Evolutionary conservation across 1,284 basidiomycete genomes (phyloP), one percentile per base, ranked within the genome.

Genomic region (Fistulinella cinereoalba): DNA sequence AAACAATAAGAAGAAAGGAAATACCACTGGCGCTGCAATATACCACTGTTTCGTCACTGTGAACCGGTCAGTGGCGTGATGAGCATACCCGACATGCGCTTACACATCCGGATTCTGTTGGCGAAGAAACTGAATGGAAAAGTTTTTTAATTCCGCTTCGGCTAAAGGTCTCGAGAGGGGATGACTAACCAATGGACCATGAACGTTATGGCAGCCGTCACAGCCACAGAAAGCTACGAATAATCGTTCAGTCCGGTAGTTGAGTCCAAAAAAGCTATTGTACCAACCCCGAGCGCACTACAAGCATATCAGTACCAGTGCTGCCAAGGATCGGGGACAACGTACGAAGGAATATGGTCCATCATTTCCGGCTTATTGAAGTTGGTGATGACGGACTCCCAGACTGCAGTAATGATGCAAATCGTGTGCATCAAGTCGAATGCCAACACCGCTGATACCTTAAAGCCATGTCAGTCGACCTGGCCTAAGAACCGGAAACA

Each of bases 41-140:
- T 59, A 65, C 65, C 63, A 68, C 22, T 36, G 64, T 46, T 67
- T 67, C 19, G 60, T 65, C 46, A 65, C 62, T 65, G 29, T 4
- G n/a, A 40, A 36, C 4, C 3, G 3, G 33, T 65, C 19, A 64
- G 34, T 1, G 7, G 40, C 19, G 23, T 16, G 19, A 2, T 4
- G 1, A 18, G 32, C n/a, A 24, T 0, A 3, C 6, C 9, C 11
- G 32, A 29, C 12, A 3, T 29, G 3, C 9, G 11, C 62, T 51
- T 53, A 65, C 62, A 43, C 60, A 59, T 62, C 19, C 65, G 56
- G 29, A 65, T 61, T 50, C 62, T 55, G 45, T 68, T 66, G 2
- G 62, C 62, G 23, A 65, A 65, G 55, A 65, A 65, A 31, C 62
- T 65, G 15, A 15, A 21, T 0, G 9, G 8, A 46, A 33, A 25